Percentiles rank a stretch among this genome's conserved stretches.
phyloP scores from a whole-genome alignment of 768 basidiomycete genomes.

The Zangia roseola region DNA sequence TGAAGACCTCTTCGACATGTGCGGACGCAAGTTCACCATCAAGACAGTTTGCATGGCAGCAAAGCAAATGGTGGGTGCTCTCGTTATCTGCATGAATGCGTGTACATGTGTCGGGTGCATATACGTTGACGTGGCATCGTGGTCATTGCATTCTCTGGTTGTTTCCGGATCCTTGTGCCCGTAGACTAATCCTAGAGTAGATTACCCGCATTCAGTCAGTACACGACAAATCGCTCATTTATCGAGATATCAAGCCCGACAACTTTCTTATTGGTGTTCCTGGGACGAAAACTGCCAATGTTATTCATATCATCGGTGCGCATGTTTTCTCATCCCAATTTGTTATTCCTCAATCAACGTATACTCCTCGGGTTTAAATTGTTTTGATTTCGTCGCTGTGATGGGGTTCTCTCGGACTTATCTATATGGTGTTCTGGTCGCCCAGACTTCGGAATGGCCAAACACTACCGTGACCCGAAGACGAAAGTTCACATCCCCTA shows the following conservation, averaged over 20 bases:
- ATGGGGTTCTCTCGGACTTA: not conserved
- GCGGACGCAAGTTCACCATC: constrained; percentile 93
- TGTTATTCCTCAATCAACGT: constrained; percentile 5
- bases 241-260: constrained; percentile 98
- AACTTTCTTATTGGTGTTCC: constrained; percentile 98
- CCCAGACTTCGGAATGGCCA: constrained; percentile 98
- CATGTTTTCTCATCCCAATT: constrained; percentile 13
- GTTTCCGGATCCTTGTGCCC: constrained; percentile 2
- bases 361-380: constrained; percentile 1
- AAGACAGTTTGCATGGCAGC: constrained; percentile 99
- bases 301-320: constrained; percentile 83
- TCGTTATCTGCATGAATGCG: constrained; percentile 2
- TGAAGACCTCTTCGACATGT: constrained; percentile 99
- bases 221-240: constrained; percentile 98
- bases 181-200: constrained; percentile 41
- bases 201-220: constrained; percentile 95
- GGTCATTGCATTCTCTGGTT: not conserved
- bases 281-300: constrained; percentile 85
- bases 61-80: constrained; percentile 86
- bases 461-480: constrained; percentile 98
- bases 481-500: constrained; percentile 99
- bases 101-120: not conserved
- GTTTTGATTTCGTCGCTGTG: not conserved
- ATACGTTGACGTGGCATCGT: not conserved
- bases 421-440: constrained; percentile 6